These are phyloP conservation scores for Candida khao-thaluensis DNA, from an alignment of 805 yeast species.

Conservation along the genomic window DNA sequence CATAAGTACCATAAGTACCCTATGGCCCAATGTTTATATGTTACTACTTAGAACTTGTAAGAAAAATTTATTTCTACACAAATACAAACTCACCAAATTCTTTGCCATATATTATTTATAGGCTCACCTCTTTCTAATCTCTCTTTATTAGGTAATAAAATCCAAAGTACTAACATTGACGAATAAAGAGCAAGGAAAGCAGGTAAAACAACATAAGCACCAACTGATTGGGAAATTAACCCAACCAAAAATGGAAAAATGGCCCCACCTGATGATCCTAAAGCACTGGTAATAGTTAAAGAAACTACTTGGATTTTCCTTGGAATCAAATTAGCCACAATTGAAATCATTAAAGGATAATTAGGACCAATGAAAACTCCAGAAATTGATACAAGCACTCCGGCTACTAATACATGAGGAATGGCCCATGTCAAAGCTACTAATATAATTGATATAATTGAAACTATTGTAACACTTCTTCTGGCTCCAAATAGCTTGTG, in stretches of 20 bases:
- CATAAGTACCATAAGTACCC: too few species aligned
- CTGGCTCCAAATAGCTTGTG: slow-evolving; percentile 44
- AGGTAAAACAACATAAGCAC: slow-evolving; percentile 52
- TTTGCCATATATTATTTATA: slow-evolving; percentile 14
- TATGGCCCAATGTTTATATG: too few species aligned
- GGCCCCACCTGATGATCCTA: slow-evolving; percentile 61
- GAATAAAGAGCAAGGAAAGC: slow-evolving; percentile 38
- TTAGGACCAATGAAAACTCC: slow-evolving; percentile 70
- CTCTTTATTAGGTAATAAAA: slow-evolving; percentile 18
- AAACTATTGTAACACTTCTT: slow-evolving; percentile 40
- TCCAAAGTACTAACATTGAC: slow-evolving; percentile 27
- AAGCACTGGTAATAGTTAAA: slow-evolving; percentile 51
- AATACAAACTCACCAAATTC: slow-evolving; percentile 14
- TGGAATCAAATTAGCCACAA: slow-evolving; percentile 44
- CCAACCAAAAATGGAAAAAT: slow-evolving; percentile 55
- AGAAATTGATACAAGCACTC: slow-evolving; percentile 45
- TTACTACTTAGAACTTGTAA: too few species aligned
- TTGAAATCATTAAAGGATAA: slow-evolving; percentile 51
- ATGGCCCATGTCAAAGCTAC: slow-evolving; percentile 50
- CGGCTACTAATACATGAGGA: slow-evolving; percentile 44
- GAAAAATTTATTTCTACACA: too few species aligned
- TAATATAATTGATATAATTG: slow-evolving; percentile 34
- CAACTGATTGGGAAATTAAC: slow-evolving; percentile 43
- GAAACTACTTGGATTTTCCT: slow-evolving; percentile 52
- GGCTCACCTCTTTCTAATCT: slow-evolving; percentile 11